Conservation (phyloP, 805 yeast species). For the Cyberlindnera veronae region DNA sequence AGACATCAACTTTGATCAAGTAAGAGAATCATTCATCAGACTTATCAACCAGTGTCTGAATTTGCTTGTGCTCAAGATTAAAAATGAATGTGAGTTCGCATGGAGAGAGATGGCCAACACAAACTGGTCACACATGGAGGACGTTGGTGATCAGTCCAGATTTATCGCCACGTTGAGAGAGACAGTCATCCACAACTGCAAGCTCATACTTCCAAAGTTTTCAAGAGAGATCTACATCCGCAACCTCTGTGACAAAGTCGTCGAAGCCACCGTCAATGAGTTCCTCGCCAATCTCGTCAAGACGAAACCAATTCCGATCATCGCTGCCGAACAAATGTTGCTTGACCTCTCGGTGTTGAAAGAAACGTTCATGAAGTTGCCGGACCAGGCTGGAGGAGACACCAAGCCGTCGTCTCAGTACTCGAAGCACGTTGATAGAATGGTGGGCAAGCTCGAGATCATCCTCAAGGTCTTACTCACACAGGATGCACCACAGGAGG, state of each 20-base stretch:
- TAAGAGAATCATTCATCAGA: constrained; percentile 53
- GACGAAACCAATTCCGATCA: constrained; percentile 65
- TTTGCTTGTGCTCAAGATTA: constrained; percentile 53
- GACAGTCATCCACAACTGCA: constrained; percentile 43
- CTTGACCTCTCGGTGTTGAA: constrained; percentile 69
- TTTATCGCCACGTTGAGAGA: constrained; percentile 59
- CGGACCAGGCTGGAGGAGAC: constrained; percentile 17
- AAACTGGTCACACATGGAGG: constrained; percentile 65
- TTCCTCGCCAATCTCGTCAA: constrained; percentile 55
- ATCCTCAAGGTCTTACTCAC: constrained; percentile 68
- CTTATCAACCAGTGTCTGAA: constrained; percentile 57
- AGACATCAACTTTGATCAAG: constrained; percentile 47
- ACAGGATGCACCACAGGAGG: constrained; percentile 60
- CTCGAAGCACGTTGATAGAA: constrained; percentile 41
- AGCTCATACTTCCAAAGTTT: constrained; percentile 50
- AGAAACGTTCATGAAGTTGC: constrained; percentile 38
- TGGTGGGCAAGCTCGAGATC: constrained; percentile 47
- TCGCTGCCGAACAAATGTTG: constrained; percentile 75
- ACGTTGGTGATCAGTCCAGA: constrained; percentile 69
- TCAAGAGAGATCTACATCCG: constrained; percentile 69
- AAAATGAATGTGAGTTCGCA: constrained; percentile 56
- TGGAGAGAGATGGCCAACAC: constrained; percentile 83
- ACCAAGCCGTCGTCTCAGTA: constrained; percentile 28
- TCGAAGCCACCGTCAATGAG: constrained; percentile 58
- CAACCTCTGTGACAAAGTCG: constrained; percentile 69